Evolutionary conservation across 768 basidiomycete species (phyloP), one percentile per base, ranked within the genome.

Genomic region (Terana coerulea): DNA sequence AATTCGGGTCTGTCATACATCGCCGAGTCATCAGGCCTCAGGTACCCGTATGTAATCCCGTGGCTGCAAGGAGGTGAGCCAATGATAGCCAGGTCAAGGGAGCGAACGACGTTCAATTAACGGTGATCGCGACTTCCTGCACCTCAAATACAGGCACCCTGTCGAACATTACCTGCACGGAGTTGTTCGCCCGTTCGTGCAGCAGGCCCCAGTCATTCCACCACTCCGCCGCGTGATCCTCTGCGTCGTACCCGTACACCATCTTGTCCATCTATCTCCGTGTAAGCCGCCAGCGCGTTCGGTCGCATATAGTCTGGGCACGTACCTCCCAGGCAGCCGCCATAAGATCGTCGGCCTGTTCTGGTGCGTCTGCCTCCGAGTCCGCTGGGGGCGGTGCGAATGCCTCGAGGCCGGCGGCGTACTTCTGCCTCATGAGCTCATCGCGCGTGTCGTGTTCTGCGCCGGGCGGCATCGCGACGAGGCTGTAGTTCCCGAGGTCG

Each of bases 181-280:
- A 21, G 29, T 30, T 22, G 21, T n/a, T 40, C n/a, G 58, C 59
- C 22, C 64, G 61, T 52, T 65, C 64, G 44, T 60, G 41, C 49
- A 62, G 47, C 22, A 60, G 36, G 19, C 64, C 64, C 64, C 64
- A 65, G 43, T 62, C 35, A 24, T 59, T 53, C 62, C 62, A 65
- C 62, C 63, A 65, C 25, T 61, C 48, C 29, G 62, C 62, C 33
- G 62, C 64, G 40, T 59, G 61, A 26, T 64, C 64, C 49, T 64
- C 62, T 15, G 64, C 58, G 51, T 65, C 64, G 47, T 63, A 64
- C 42, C 52, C 54, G 30, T 60, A 64, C 39, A 62, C 54, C 6
- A 36, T 28, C 49, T 59, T 46, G 24, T 45, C 54, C 17, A 58
- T 29, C 36, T 53, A n/a, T n/a, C n/a, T n/a, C n/a, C n/a, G n/a